Evolutionary conservation across 805 yeast species (phyloP).

Genomic region (Cyberlindnera suaveolens): DNA sequence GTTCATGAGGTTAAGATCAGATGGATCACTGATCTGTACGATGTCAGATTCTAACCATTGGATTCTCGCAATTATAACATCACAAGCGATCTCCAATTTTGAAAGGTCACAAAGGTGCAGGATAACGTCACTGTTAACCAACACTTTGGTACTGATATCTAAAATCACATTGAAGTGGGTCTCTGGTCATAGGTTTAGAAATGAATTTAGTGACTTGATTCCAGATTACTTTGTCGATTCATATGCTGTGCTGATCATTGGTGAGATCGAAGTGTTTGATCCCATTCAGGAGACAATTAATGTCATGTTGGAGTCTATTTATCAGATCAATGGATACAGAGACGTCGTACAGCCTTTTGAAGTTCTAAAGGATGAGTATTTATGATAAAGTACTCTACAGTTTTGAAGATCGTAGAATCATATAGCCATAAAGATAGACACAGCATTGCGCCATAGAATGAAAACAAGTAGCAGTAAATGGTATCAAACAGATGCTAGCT

Average conservation of each 20-base stretch:
- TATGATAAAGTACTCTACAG: too few species aligned
- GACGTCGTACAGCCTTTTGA: constrained; percentile 3
- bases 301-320: constrained; percentile 6
- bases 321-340: constrained; percentile 3
- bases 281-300: constrained; percentile 5
- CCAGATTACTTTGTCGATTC: not conserved
- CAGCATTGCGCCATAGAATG: too few species aligned
- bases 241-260: constrained; percentile 7
- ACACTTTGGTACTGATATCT: constrained; percentile 3
- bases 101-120: constrained; percentile 10
- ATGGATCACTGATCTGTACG: constrained; percentile 6
- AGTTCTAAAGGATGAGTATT: not conserved
- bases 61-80: constrained; percentile 3
- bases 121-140: constrained; percentile 9
- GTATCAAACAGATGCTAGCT: not conserved
- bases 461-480: too few species aligned
- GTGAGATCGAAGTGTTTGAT: constrained; percentile 7
- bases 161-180: constrained; percentile 6
- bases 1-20: constrained; percentile 2
- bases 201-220: not conserved
- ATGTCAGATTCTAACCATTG: constrained; percentile 8
- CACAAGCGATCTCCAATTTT: constrained; percentile 1
- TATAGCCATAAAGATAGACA: too few species aligned
- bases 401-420: too few species aligned
- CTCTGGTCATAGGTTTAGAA: not conserved